Base-by-base conservation (phyloP, 352 stramenopile genomes). In the Stephanocyclus meneghinianus region DNA sequence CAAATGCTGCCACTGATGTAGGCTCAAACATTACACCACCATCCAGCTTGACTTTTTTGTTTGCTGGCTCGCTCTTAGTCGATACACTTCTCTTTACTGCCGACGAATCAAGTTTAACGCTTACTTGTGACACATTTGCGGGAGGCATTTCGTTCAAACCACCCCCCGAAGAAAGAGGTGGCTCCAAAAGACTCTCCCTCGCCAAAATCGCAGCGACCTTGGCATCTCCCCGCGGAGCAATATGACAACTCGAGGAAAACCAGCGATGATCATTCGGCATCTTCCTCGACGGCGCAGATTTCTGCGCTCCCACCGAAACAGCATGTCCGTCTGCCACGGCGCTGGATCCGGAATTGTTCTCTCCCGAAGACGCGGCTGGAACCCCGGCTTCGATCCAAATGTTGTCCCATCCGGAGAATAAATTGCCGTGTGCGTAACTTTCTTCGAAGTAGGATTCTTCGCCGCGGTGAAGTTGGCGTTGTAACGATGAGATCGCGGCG, bases 371-470 rank as follows among this genome's bases (percentile, higher is more conserved):
- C 42, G 10, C 18, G 6, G 16, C 10, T 5, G 11, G 15, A 40
- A 26, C 40, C 18, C 29, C 16, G 7, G n/a, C 61, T 13, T 81
- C 74, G 37, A 81, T 81, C 74, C 74, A 81, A 50, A 83, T 78
- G 56, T 68, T 74, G 45, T 91, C 86, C 72, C 72, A 91, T 64
- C 86, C 86, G 29, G 61, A 32, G 55, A 77, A 87, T 11, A 91
- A 53, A 61, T 90, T 90, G 0, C 81, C 84, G 50, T 90, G 81
- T 1, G 42, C 57, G 50, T 81, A 57, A 18, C 81, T 88, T 44
- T 90, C 86, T 80, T 90, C 83, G 57, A 83, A 84, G 74, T 91
- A 91, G 5, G 51, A 68, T 84, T 90, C 86, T 76, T 91, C 86
- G 35, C 84, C 84, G 35, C 84, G 78, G 53, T 85, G 47, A 1